phyloP scores from a whole-genome alignment of 2,329 filamentous ascomycete genomes.

The Aureobasidium lini region DNA sequence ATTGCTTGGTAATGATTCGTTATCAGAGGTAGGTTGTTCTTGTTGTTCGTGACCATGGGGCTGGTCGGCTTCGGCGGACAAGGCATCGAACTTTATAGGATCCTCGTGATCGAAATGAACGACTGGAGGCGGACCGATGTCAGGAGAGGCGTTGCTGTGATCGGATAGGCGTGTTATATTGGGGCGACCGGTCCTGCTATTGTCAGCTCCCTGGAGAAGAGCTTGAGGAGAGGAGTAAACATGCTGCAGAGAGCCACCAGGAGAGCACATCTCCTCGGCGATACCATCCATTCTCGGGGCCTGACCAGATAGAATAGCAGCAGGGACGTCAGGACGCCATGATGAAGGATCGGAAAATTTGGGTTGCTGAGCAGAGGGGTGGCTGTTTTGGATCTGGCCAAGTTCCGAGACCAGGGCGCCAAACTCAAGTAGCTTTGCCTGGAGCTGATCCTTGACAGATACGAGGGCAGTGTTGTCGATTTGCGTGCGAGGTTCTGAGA shows the following conservation, averaged over 20 bases:
- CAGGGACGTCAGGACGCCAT: slow-evolving; percentile 15
- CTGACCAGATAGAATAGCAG: slow-evolving; percentile 38
- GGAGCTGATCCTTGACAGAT: slow-evolving; percentile 62
- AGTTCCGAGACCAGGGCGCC: slow-evolving; percentile 59
- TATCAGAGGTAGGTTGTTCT: slow-evolving; percentile 21
- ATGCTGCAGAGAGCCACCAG: slow-evolving; percentile 54
- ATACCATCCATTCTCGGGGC: slow-evolving; percentile 53
- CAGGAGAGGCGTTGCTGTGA: slow-evolving; percentile 53
- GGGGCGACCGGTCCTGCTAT: slow-evolving; percentile 52
- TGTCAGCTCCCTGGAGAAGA: slow-evolving; percentile 25
- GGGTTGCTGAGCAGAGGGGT: slow-evolving; percentile 14
- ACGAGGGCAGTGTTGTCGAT: slow-evolving; percentile 57
- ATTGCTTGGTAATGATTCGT: slow-evolving; percentile 30
- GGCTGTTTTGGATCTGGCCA: slow-evolving; percentile 34
- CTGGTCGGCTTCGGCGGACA: neutral
- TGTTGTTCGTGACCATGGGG: slow-evolving; percentile 1
- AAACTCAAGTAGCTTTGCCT: slow-evolving; percentile 66
- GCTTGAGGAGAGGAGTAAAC: neutral
- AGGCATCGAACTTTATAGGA: slow-evolving; percentile 38
- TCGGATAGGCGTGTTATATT: slow-evolving; percentile 43
- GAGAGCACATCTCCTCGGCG: slow-evolving; percentile 60
- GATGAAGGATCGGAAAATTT: slow-evolving; percentile 19
- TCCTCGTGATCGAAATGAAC: slow-evolving; percentile 46
- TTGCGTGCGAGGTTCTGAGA: slow-evolving; percentile 51
- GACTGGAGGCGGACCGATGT: slow-evolving; percentile 54